phyloP scores from a whole-genome alignment of 768 basidiomycete species.

The Calocybe gangraenosa region DNA sequence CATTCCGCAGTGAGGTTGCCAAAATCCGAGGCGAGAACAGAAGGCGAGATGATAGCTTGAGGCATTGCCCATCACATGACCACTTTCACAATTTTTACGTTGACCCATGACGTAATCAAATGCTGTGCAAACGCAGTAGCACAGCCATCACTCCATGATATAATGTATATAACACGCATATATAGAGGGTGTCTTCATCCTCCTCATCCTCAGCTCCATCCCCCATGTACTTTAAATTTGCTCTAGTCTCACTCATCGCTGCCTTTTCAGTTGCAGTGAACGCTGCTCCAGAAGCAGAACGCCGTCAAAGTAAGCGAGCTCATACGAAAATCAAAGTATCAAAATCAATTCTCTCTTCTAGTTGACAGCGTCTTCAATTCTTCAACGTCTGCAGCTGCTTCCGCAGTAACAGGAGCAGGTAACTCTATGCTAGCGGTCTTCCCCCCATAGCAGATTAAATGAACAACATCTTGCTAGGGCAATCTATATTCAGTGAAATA shows the following conservation, averaged over 20 bases:
- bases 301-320: constrained; percentile 39
- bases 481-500: constrained; percentile 32
- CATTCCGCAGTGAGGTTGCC: constrained; percentile 94
- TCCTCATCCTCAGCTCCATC: constrained; percentile 13
- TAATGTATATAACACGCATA: background rate
- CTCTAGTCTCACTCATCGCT: constrained; percentile 31
- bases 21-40: constrained; percentile 96
- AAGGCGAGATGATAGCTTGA: constrained; percentile 91
- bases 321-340: background rate
- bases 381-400: constrained; percentile 30
- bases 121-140: constrained; percentile 4
- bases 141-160: background rate
- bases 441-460: background rate
- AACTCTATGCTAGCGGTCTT: constrained; percentile 6
- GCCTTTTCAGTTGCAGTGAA: constrained; percentile 27
- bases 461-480: constrained; percentile 24
- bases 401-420: constrained; percentile 26
- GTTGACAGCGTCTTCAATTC: constrained; percentile 37
- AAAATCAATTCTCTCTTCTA: constrained; percentile 14
- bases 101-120: constrained; percentile 7
- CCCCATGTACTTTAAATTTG: constrained; percentile 37
- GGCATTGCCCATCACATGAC: constrained; percentile 48
- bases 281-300: constrained; percentile 34
- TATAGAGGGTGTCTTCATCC: constrained; percentile 4
- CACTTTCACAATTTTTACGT: background rate